Conservation (phyloP, 2,329 filamentous ascomycete species). For the Neopestalotiopsis sp. region DNA sequence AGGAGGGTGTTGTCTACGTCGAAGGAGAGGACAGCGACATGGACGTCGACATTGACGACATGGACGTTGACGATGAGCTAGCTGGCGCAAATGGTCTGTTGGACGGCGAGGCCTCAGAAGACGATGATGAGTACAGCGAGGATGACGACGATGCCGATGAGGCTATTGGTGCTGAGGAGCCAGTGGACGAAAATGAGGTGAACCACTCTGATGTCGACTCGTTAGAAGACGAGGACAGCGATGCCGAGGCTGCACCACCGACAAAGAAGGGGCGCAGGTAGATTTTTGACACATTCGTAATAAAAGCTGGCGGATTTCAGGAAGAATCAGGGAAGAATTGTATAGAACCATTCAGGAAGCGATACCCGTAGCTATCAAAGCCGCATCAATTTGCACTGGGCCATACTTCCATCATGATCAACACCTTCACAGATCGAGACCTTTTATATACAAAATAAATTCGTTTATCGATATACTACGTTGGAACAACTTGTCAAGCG, state of each 20-base stretch:
- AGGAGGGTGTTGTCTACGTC: slow-evolving; percentile 82
- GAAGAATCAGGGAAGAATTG: slow-evolving; percentile 39
- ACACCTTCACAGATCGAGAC: not conserved
- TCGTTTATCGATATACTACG: no score
- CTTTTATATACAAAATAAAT: no score
- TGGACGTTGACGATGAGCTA: slow-evolving; percentile 63
- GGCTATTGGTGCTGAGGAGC: slow-evolving; percentile 46
- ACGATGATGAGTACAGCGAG: slow-evolving; percentile 52
- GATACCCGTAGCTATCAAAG: slow-evolving; percentile 21
- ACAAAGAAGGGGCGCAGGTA: slow-evolving; percentile 38
- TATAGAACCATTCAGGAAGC: slow-evolving; percentile 20
- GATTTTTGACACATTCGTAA: not conserved
- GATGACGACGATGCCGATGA: slow-evolving; percentile 48
- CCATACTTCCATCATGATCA: not conserved
- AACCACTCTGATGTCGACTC: slow-evolving; percentile 64
- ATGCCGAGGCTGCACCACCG: slow-evolving; percentile 54
- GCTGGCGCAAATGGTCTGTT: slow-evolving; percentile 59
- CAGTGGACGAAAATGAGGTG: slow-evolving; percentile 59
- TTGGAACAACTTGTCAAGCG: no score
- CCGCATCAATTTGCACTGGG: not conserved
- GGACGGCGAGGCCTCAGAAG: slow-evolving; percentile 62
- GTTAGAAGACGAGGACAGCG: slow-evolving; percentile 60
- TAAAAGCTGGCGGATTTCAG: slow-evolving; percentile 32
- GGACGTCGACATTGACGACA: slow-evolving; percentile 46
- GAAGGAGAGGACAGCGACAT: slow-evolving; percentile 76